These are phyloP conservation scores for Phlyctochytrium bullatum DNA, from an alignment of 192 early-diverging fungal genomes.

Conservation along the genomic window DNA sequence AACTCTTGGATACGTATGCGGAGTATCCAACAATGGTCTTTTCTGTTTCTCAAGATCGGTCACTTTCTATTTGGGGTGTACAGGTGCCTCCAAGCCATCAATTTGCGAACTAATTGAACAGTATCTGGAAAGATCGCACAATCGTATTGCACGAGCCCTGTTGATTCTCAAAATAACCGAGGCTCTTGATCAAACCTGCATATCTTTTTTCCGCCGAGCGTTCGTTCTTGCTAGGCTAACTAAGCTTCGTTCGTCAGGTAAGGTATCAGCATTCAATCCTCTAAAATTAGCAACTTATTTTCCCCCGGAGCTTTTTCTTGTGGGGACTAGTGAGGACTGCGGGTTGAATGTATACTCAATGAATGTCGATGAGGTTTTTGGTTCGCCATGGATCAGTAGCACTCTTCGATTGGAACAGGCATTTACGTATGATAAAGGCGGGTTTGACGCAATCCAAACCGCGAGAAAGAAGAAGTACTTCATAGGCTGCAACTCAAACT, in stretches of 20 bases:
- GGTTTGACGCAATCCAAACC: no score
- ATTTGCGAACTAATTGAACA: no score
- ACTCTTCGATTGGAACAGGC: neutral
- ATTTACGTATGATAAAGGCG: no score
- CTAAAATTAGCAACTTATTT: neutral
- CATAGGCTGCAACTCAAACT: no score
- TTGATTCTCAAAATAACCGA: neutral
- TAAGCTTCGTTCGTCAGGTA: neutral
- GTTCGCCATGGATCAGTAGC: slow-evolving; percentile 3
- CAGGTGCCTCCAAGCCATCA: no score
- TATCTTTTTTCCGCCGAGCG: neutral
- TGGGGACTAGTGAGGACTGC: no score
- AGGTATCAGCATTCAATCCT: neutral
- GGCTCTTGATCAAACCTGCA: neutral
- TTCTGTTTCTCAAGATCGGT: neutral
- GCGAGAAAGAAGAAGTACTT: no score
- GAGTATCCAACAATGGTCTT: slow-evolving; percentile 3
- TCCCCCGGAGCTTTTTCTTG: neutral
- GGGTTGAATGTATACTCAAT: no score
- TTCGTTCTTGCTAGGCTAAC: neutral
- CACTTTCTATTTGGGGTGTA: neutral
- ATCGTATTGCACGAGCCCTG: neutral
- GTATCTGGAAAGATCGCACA: neutral
- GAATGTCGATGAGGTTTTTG: slow-evolving; percentile 2
- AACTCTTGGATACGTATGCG: neutral